These are phyloP conservation scores for Blepharisma stoltei DNA, from an alignment of 73 alveolate genomes.

Conservation along the genomic window DNA sequence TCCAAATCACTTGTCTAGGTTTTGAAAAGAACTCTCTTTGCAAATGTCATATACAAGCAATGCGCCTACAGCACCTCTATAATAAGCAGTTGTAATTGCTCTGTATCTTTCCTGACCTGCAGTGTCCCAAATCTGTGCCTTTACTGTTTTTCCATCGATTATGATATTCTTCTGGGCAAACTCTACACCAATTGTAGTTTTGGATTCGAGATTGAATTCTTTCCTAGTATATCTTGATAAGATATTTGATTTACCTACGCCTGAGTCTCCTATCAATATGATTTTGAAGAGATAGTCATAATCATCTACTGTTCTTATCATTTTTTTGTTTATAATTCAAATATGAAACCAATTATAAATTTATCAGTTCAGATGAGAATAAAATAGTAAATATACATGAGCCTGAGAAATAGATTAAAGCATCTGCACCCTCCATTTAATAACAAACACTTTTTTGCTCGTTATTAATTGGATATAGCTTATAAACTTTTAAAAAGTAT, in stretches of 20 bases:
- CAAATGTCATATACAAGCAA: conserved; percentile 78
- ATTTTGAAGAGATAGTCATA: conserved; percentile 55
- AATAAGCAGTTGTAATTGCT: conserved; percentile 67
- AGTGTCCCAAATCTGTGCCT: conserved; percentile 78
- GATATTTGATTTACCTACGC: conserved; percentile 81
- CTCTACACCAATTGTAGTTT: conserved; percentile 77
- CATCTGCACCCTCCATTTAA: too few species aligned
- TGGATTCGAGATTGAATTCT: conserved; percentile 53
- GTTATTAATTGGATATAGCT: too few species aligned
- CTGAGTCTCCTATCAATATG: conserved; percentile 68
- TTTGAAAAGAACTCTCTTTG: conserved; percentile 56
- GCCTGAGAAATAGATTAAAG: too few species aligned
- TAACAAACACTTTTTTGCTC: too few species aligned
- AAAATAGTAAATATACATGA: too few species aligned
- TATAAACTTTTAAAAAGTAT: too few species aligned
- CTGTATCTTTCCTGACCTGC: conserved; percentile 78
- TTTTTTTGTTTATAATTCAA: background rate
- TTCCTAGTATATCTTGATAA: conserved; percentile 61
- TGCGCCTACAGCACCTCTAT: conserved; percentile 72
- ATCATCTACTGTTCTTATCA: conserved; percentile 36
- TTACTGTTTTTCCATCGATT: conserved; percentile 41
- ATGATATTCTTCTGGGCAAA: conserved; percentile 53
- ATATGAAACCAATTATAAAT: too few species aligned
- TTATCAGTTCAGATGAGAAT: too few species aligned
- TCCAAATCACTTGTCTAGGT: conserved; percentile 63